Evolutionary conservation across 2,329 filamentous ascomycete species (phyloP).

Genomic region (Cordyceps pruinosa): DNA sequence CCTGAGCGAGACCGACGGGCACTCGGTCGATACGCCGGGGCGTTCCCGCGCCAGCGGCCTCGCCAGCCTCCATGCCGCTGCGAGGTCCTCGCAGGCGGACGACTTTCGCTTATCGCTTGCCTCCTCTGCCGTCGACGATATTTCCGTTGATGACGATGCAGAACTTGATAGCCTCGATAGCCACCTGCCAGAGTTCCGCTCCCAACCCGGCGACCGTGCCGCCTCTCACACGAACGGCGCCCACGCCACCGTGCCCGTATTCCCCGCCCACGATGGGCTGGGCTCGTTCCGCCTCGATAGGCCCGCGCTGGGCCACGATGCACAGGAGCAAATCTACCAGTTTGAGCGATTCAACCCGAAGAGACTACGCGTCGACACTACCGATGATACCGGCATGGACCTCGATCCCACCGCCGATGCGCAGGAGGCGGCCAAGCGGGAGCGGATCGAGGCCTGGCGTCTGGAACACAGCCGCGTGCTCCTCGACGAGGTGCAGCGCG

Average conservation of each 20-base stretch:
- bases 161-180: conserved; percentile 93
- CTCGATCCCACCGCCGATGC: neutral
- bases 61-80: conserved; percentile 66
- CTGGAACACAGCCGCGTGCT: conserved; percentile 82
- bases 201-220: conserved; percentile 36
- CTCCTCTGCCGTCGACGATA: conserved; percentile 31
- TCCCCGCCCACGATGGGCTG: conserved; percentile 89
- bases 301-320: conserved; percentile 43
- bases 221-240: conserved; percentile 21
- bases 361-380: conserved; percentile 49
- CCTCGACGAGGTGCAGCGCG: conserved; percentile 80
- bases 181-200: conserved; percentile 80
- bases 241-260: conserved; percentile 54
- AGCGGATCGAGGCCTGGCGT: conserved; percentile 86
- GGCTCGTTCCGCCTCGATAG: conserved; percentile 71
- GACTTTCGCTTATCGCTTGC: conserved; percentile 35
- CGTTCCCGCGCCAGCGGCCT: conserved; percentile 73
- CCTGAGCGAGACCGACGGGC: conserved; percentile 60
- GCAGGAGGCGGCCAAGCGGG: conserved; percentile 66
- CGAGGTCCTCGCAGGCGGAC: conserved; percentile 49
- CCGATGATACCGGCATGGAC: conserved; percentile 42
- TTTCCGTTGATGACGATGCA: conserved; percentile 54
- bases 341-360: conserved; percentile 81
- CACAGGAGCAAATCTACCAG: conserved; percentile 81
- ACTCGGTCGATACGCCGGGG: conserved; percentile 58